Evolutionary conservation across 2,329 filamentous ascomycete genomes (phyloP), one percentile per base, ranked within the genome.

Genomic region (Orbilia quercus): DNA sequence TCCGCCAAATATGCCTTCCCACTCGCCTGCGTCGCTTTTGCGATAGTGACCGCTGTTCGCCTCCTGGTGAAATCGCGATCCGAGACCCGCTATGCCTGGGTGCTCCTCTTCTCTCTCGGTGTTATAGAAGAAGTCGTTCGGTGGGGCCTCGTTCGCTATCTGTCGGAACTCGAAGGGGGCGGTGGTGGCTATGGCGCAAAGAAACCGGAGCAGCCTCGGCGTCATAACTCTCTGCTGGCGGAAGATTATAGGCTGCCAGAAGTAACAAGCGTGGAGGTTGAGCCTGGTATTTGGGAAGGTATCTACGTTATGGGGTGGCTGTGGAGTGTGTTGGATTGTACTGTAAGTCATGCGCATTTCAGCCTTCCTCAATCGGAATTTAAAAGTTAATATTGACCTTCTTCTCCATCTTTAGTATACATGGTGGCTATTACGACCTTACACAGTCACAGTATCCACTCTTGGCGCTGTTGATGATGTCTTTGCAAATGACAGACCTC

Each of bases 281-380:
- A 65, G 23, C 69, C 69, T 20, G 69, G 69, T 14, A 73, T 73
- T 18, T 73, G 69, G 69, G 69, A 73, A 16, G 69, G 69, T 11
- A 45, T 73, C 4, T 73, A 73, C 23, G 18, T 73, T 12, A 73
- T 73, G 60, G 60, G 69, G 11, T 73, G 69, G 69, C n/a, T 57
- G 5, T 73, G 69, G 69, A 66, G 54, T 28, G 47, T 48, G 1
- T 53, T 73, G 14, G 69, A 73, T 36, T 66, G 60, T 31, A 55
- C 47, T 20, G 69, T 73, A 73, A 7, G 69, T 40, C 16, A 22
- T 28, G 28, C 51, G 16, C 7, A 18, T 25, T 50, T 16, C 50
- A 7, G 28, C 28, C 9, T 54, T 18, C 2, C 11, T 6, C 25
- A n/a, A n/a, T n/a, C n/a, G n/a, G n/a, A n/a, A n/a, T n/a, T n/a